These are phyloP conservation scores for Lentinus tigrinus DNA, from an alignment of 768 basidiomycete species.

Conservation along the genomic window DNA sequence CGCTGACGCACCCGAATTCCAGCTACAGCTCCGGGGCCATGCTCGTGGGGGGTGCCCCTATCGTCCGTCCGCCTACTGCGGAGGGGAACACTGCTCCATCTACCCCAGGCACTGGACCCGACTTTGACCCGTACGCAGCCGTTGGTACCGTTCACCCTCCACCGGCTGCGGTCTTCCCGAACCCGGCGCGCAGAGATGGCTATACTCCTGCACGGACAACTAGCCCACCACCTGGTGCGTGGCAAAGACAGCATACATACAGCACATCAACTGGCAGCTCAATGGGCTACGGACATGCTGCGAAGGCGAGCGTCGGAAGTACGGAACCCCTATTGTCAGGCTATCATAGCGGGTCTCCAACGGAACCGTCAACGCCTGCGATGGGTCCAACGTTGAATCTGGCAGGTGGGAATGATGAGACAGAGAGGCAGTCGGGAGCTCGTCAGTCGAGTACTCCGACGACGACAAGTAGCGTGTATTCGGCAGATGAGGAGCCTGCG, in stretches of 20 bases:
- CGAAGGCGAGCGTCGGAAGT: slow-evolving; percentile 54
- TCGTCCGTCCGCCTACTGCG: slow-evolving; percentile 28
- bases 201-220: slow-evolving; percentile 48
- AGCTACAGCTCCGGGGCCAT: slow-evolving; percentile 4
- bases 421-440: background rate
- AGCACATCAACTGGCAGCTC: slow-evolving; percentile 27
- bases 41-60: background rate
- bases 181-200: slow-evolving; percentile 28
- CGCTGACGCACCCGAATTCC: slow-evolving; percentile 14
- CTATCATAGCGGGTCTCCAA: slow-evolving; percentile 12
- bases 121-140: slow-evolving; percentile 56
- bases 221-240: slow-evolving; percentile 41
- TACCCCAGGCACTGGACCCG: slow-evolving; percentile 14
- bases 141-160: slow-evolving; percentile 29
- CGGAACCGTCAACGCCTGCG: slow-evolving; percentile 20
- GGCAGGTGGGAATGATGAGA: slow-evolving; percentile 5
- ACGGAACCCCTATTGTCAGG: slow-evolving; percentile 56
- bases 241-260: slow-evolving; percentile 20
- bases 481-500: slow-evolving; percentile 11
- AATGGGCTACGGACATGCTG: slow-evolving; percentile 38
- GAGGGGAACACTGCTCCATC: slow-evolving; percentile 16
- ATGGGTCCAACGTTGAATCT: slow-evolving; percentile 14
- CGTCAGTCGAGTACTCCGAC: slow-evolving; percentile 2
- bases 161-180: slow-evolving; percentile 14
- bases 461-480: slow-evolving; percentile 23